Conservation (phyloP, 2,329 filamentous ascomycete species). For the Penicillium freii region DNA sequence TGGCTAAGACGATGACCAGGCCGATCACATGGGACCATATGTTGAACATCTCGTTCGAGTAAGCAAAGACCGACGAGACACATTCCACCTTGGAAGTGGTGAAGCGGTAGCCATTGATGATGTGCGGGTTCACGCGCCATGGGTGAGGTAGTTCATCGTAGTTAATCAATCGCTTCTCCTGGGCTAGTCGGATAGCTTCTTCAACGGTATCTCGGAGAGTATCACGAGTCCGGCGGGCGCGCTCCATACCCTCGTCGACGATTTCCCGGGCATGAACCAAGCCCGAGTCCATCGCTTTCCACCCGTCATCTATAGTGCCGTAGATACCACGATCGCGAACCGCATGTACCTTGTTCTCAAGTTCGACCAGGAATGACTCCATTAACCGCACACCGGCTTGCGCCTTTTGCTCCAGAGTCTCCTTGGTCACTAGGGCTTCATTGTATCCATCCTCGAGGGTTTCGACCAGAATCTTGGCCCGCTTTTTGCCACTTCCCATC, state of each 20-base stretch:
- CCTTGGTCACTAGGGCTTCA: conserved; percentile 77
- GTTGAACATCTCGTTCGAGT: conserved; percentile 94
- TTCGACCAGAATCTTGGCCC: conserved; percentile 86
- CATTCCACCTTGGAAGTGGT: conserved; percentile 87
- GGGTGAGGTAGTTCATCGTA: conserved; percentile 90
- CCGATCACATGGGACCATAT: conserved; percentile 96
- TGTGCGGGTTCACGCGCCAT: conserved; percentile 94
- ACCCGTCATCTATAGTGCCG: conserved; percentile 74
- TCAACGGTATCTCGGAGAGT: conserved; percentile 82
- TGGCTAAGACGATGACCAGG: conserved; percentile 77
- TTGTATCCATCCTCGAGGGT: conserved; percentile 86
- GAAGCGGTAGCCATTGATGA: conserved; percentile 88
- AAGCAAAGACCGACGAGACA: conserved; percentile 73
- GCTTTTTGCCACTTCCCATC: conserved; percentile 78
- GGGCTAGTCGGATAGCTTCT: conserved; percentile 69
- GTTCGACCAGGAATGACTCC: conserved; percentile 79
- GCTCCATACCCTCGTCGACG: conserved; percentile 76
- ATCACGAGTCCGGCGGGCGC: conserved; percentile 77
- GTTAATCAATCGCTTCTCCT: conserved; percentile 76
- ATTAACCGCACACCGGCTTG: conserved; percentile 82
- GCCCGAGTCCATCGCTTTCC: conserved; percentile 76
- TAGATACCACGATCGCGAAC: conserved; percentile 74
- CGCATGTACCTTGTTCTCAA: conserved; percentile 78
- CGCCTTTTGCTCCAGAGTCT: conserved; percentile 88
- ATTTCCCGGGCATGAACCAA: conserved; percentile 71